Percentiles rank a stretch among this genome's conserved stretches.
These are phyloP conservation scores for Sporothrix dimorphospora DNA, from an alignment of 2,329 filamentous ascomycete genomes.

Conservation along the genomic window DNA sequence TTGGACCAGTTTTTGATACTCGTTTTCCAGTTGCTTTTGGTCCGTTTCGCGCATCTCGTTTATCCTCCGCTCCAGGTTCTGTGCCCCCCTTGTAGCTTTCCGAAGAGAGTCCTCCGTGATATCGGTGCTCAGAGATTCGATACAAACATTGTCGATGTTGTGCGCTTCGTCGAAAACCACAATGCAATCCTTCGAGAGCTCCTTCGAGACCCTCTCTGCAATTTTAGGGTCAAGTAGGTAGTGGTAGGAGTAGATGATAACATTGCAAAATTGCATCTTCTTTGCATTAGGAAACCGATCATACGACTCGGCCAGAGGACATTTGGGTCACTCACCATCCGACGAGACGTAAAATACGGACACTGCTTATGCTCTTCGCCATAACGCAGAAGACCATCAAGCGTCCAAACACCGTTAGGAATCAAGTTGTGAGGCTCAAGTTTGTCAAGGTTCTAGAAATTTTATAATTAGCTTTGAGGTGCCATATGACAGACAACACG, in stretches of 20 bases:
- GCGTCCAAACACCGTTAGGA: slow-evolving; percentile 92
- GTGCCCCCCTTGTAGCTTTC: slow-evolving; percentile 86
- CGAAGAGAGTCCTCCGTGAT: slow-evolving; percentile 92
- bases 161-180: slow-evolving; percentile 98
- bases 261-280: slow-evolving; percentile 97
- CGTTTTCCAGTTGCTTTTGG: slow-evolving; percentile 88
- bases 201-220: slow-evolving; percentile 76
- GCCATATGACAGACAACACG: not conserved
- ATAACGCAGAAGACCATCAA: slow-evolving; percentile 85
- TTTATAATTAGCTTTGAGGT: slow-evolving; percentile 29
- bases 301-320: not conserved
- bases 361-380: slow-evolving; percentile 96
- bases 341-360: slow-evolving; percentile 91
- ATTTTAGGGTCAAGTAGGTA: slow-evolving; percentile 98
- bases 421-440: slow-evolving; percentile 94
- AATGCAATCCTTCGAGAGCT: slow-evolving; percentile 97
- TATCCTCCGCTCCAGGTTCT: slow-evolving; percentile 88
- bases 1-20: slow-evolving; percentile 94
- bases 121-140: slow-evolving; percentile 95
- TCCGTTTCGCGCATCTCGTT: slow-evolving; percentile 95
- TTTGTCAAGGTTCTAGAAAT: slow-evolving; percentile 77
- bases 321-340: slow-evolving; percentile 69
- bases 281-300: not conserved
- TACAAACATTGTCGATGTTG: slow-evolving; percentile 99
- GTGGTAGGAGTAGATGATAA: slow-evolving; percentile 99